These are phyloP conservation scores for Boletus bicolor DNA, from an alignment of 768 basidiomycete genomes.

Conservation along the genomic window DNA sequence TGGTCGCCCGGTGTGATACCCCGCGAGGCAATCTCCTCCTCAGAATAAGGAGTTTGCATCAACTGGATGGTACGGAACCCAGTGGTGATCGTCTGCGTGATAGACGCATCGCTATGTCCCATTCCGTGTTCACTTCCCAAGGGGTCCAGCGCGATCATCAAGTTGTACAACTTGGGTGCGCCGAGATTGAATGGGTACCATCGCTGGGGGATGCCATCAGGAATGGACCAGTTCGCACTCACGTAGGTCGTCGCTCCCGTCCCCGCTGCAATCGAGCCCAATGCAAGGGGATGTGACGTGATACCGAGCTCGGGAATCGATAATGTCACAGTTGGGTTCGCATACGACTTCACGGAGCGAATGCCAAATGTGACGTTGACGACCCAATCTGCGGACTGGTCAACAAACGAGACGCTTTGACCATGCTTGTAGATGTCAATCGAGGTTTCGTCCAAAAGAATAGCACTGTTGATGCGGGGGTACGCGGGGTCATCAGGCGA, in stretches of 20 bases:
- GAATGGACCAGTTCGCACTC: slow-evolving; percentile 43
- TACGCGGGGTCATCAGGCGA: slow-evolving; percentile 26
- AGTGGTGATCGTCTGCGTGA: slow-evolving; percentile 44
- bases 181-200: slow-evolving; percentile 60
- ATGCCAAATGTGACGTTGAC: slow-evolving; percentile 52
- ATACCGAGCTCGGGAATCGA: slow-evolving; percentile 47
- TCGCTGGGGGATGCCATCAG: slow-evolving; percentile 43
- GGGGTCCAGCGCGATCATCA: slow-evolving; percentile 41
- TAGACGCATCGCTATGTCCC: slow-evolving; percentile 11
- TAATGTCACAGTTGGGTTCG: slow-evolving; percentile 38
- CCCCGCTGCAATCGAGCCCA: slow-evolving; percentile 18
- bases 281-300: slow-evolving; percentile 30
- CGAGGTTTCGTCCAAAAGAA: slow-evolving; percentile 51
- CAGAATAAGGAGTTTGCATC: slow-evolving; percentile 45
- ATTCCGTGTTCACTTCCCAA: slow-evolving; percentile 6
- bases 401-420: slow-evolving; percentile 41
- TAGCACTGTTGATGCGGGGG: slow-evolving; percentile 19
- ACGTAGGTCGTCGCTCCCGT: slow-evolving; percentile 38
- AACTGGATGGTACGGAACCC: slow-evolving; percentile 61
- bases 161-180: slow-evolving; percentile 51
- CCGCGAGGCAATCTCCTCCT: slow-evolving; percentile 40
- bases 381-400: slow-evolving; percentile 51
- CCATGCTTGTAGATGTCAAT: slow-evolving; percentile 56
- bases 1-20: slow-evolving; percentile 59
- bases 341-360: slow-evolving; percentile 38